Evolutionary conservation across 2,329 filamentous ascomycete genomes (phyloP).

Genomic region (Cercospora janseana): DNA sequence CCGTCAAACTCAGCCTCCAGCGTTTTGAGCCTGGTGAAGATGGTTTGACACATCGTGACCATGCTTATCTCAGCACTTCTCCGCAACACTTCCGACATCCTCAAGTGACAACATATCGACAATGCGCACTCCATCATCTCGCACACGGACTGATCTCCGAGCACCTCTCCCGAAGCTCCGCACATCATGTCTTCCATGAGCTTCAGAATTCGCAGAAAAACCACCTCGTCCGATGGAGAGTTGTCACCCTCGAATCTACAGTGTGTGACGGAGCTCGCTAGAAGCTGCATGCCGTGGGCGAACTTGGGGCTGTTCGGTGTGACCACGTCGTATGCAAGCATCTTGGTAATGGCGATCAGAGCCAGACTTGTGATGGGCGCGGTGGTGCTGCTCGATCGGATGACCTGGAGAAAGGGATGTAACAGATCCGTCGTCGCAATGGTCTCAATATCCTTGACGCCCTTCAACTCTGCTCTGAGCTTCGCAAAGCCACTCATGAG

Average conservation of each 20-base stretch:
- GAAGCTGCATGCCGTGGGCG: slow-evolving; percentile 84
- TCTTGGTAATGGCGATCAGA: slow-evolving; percentile 90
- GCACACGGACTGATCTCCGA: slow-evolving; percentile 98
- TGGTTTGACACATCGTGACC: slow-evolving; percentile 98
- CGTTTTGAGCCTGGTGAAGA: slow-evolving; percentile 89
- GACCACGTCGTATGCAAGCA: slow-evolving; percentile 92
- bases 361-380: slow-evolving; percentile 95
- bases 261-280: slow-evolving; percentile 93
- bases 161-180: slow-evolving; percentile 81
- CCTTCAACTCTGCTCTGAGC: slow-evolving; percentile 80
- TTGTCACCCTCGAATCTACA: slow-evolving; percentile 97
- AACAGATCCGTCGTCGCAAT: slow-evolving; percentile 90
- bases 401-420: slow-evolving; percentile 92
- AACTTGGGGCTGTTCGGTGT: slow-evolving; percentile 81
- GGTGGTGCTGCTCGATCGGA: slow-evolving; percentile 92
- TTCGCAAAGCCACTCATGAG: slow-evolving; percentile 93
- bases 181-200: slow-evolving; percentile 99
- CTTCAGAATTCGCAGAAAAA: slow-evolving; percentile 88
- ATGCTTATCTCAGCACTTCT: slow-evolving; percentile 93
- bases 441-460: slow-evolving; percentile 78
- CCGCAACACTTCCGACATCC: slow-evolving; percentile 85
- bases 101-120: slow-evolving; percentile 92
- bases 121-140: slow-evolving; percentile 99
- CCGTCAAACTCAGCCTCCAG: slow-evolving; percentile 67
- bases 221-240: slow-evolving; percentile 90